These are phyloP conservation scores for Starmera dryadoides DNA, from an alignment of 805 yeast species.

Conservation along the genomic window DNA sequence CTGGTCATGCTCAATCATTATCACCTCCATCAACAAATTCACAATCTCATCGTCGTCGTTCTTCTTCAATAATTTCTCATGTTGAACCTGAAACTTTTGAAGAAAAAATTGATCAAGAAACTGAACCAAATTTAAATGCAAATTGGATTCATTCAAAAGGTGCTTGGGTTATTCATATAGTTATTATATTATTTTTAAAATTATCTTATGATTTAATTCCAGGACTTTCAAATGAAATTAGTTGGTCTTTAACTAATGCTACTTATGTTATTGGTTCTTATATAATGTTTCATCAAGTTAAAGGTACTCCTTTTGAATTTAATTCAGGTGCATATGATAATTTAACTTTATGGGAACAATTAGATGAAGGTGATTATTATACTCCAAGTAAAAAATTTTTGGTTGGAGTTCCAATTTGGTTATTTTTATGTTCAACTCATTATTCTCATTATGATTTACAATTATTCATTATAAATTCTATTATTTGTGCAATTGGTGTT, in stretches of 20 bases:
- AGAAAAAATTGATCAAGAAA: constrained; percentile 84
- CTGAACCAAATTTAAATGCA: constrained; percentile 87
- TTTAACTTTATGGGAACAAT: constrained; percentile 98
- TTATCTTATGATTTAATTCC: constrained; percentile 75
- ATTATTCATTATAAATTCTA: constrained; percentile 63
- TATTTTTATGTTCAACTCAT: constrained; percentile 84
- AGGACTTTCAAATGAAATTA: constrained; percentile 71
- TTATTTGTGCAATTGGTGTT: constrained; percentile 80
- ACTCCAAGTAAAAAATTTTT: constrained; percentile 94
- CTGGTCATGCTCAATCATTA: constrained; percentile 4
- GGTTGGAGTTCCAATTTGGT: constrained; percentile 84
- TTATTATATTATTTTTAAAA: constrained; percentile 68
- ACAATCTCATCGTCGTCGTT: constrained; percentile 50
- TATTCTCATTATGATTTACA: constrained; percentile 80
- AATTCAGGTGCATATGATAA: constrained; percentile 95
- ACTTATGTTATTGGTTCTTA: constrained; percentile 89
- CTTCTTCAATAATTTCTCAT: constrained; percentile 86
- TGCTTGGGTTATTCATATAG: constrained; percentile 92
- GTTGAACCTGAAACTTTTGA: constrained; percentile 90
- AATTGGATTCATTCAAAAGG: constrained; percentile 95
- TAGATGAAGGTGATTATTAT: constrained; percentile 89
- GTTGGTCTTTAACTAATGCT: constrained; percentile 91
- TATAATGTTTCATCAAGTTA: constrained; percentile 93
- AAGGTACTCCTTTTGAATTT: constrained; percentile 96
- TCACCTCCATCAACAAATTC: constrained; percentile 10